Evolutionary conservation across 768 basidiomycete genomes (phyloP), one percentile per base, ranked within the genome.

Genomic region (Scleroderma bovista): DNA sequence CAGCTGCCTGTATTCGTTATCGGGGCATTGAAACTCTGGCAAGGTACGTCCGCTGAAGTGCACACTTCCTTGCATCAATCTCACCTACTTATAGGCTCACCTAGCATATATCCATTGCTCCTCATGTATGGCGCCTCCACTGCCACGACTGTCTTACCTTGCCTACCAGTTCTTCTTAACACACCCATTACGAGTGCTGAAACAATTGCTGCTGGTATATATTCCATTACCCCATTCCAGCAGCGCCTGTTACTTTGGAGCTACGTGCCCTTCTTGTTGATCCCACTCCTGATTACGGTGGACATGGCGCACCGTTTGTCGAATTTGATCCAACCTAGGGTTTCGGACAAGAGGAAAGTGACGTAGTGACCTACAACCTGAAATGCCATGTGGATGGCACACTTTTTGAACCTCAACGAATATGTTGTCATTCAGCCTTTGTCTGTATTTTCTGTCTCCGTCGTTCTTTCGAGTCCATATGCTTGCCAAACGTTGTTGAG

Each of bases 1-100:
- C 90, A 92, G 60, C 66, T 91, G 1, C 92, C 92, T 0, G 75
- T 84, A 1, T 92, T 92, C 61, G 57, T 90, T 39, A 50, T 92
- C n/a, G 87, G 85, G 11, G 73, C 78, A 40, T 69, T 69, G 13
- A 81, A 76, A 0, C 69, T 88, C 12, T 84, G 76, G 74, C 74
- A 69, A 57, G 77, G 86, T 77, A 55, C 29, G 64, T 31, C 23
- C 38, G n/a, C n/a, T n/a, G n/a, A n/a, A n/a, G 17, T 20, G 2
- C 8, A 7, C n/a, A 48, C 5, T 50, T 22, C 32, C 13, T 9
- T 15, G n/a, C 11, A 3, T 26, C n/a, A 4, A 12, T 37, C 9
- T 10, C n/a, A 15, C n/a, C 16, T 23, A 17, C 43, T 22, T 11
- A 16, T 57, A 84, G 83, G 72, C 50, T 75, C 73, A 2, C 72